Base-by-base conservation (phyloP, 176 grass and related monocot species). In the Cenchrus fungigraminus region DNA sequence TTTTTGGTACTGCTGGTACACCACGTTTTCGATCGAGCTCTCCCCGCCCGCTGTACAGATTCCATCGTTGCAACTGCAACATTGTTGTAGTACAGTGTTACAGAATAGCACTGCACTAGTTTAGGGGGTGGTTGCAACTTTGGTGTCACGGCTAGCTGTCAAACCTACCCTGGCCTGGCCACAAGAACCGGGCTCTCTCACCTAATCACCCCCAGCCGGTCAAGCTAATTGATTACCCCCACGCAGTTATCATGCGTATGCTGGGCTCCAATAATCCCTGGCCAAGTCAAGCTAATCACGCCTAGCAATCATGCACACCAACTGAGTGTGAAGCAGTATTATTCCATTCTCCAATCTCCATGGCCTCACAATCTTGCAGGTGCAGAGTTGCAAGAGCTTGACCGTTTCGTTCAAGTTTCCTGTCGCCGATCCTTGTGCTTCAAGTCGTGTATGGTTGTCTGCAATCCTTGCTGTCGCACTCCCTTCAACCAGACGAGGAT, bases 61-160 rank as follows among this genome's bases (percentile, higher is more conserved):
- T n/a, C 67, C 13, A 34, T 71, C 5, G 20, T 12, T 25, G 11
- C 45, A 46, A 46, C 45, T 14, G 44, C 69, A 14, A 22, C 44
- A 10, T 7, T 6, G 17, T n/a, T 32, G 37, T 14, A 40, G 15
- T 55, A 7, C 20, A 59, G 20, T 49, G 22, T 25, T 25, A 10
- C 13, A 71, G 43, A 34, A 40, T 4, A 40, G 37, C 37, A 40
- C 37, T 40, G 4, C 44, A 6, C 3, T 13, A 46, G 45, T 46
- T 46, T 40, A 40, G 45, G 3, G 73, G 65, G 76, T 87, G 11
- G 89, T 87, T 83, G 81, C 70, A 74, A 34, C 72, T 74, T 79
- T 77, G 78, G 68, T 62, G 84, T 87, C 80, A 62, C 53, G 12
- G 46, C 51, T 74, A 85, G 77, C 70, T 89, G 87, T 90, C 84